A percentile compares a stretch with the other conserved stretches of the same genome.
These are phyloP conservation scores for Xylaria castorea DNA, from an alignment of 495 filamentous ascomycete species.

Conservation along the genomic window DNA sequence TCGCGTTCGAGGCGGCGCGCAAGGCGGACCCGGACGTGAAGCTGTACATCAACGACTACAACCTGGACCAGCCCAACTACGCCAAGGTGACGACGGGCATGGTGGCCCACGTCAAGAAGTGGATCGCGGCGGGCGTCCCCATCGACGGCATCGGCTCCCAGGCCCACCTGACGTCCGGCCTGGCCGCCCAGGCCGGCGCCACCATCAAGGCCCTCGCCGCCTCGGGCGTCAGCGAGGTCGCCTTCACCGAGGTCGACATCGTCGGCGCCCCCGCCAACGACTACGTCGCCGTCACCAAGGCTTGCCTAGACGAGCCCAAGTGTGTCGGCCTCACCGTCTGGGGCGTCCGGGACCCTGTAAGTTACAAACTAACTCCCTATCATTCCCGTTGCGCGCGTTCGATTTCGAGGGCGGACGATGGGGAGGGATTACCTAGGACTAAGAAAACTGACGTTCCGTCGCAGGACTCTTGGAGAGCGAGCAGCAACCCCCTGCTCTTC, in stretches of 20 bases:
- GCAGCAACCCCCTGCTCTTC: slow-evolving; percentile 66
- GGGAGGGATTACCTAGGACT: neutral
- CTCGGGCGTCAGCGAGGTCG: slow-evolving; percentile 60
- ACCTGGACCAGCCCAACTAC: slow-evolving; percentile 54
- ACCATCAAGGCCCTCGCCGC: slow-evolving; percentile 64
- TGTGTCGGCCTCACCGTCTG: slow-evolving; percentile 80
- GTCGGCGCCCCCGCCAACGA: slow-evolving; percentile 62
- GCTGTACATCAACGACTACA: slow-evolving; percentile 76
- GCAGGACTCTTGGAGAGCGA: slow-evolving; percentile 71
- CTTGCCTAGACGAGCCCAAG: slow-evolving; percentile 66
- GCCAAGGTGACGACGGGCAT: slow-evolving; percentile 67
- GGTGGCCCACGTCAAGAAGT: slow-evolving; percentile 68
- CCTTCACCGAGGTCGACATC: slow-evolving; percentile 73
- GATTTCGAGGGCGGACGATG: neutral
- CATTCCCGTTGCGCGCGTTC: neutral
- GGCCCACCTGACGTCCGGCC: slow-evolving; percentile 62
- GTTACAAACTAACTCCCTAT: slow-evolving; percentile 22
- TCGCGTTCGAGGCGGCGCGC: slow-evolving; percentile 68
- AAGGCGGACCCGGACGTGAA: slow-evolving; percentile 63
- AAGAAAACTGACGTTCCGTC: slow-evolving; percentile 25
- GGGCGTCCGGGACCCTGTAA: slow-evolving; percentile 72
- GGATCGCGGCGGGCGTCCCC: slow-evolving; percentile 68
- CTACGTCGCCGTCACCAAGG: slow-evolving; percentile 68
- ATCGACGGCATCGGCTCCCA: slow-evolving; percentile 79
- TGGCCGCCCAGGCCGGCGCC: slow-evolving; percentile 50